phyloP scores from a whole-genome alignment of 1,284 basidiomycete genomes.

The Sanghuangporus sanghuang region DNA sequence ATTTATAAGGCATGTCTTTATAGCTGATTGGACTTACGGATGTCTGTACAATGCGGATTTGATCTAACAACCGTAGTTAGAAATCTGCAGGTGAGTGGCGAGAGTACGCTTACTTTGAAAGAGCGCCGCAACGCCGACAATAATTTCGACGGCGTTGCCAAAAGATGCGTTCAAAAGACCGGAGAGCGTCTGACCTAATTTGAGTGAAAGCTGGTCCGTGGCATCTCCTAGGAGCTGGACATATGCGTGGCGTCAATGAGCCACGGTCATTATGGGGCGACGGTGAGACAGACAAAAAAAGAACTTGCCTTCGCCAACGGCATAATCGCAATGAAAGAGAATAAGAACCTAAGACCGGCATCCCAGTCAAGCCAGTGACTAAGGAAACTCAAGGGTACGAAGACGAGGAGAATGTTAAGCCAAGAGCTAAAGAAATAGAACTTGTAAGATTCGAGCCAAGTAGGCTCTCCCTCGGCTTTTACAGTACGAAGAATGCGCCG shows the following conservation, averaged over 20 bases:
- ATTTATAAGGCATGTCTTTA: not conserved
- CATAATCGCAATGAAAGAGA: constrained; percentile 84
- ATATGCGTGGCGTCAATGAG: not conserved
- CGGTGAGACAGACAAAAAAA: not conserved
- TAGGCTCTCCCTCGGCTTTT: constrained; percentile 56
- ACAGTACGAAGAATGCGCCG: constrained; percentile 39
- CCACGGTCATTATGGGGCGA: constrained; percentile 8
- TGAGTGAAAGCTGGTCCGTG: constrained; percentile 80
- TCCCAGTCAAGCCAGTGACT: constrained; percentile 69
- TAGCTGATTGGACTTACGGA: constrained; percentile 45
- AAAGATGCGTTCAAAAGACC: constrained; percentile 85
- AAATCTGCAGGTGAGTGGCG: constrained; percentile 6
- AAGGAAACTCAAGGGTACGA: constrained; percentile 65
- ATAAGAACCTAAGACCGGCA: constrained; percentile 76
- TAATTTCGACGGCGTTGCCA: constrained; percentile 79
- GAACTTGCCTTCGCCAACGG: constrained; percentile 71
- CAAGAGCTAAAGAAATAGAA: constrained; percentile 71
- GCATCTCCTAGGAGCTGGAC: constrained; percentile 72
- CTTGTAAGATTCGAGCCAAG: constrained; percentile 54
- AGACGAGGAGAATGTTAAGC: constrained; percentile 74
- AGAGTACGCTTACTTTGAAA: constrained; percentile 53
- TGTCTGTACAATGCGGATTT: constrained; percentile 84
- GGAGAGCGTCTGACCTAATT: constrained; percentile 77
- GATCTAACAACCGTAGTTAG: constrained; percentile 36
- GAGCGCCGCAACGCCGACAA: constrained; percentile 83